Evolutionary conservation across 495 filamentous ascomycete genomes (phyloP), one percentile per base, ranked within the genome.

Genomic region (Pyronema domesticum): DNA sequence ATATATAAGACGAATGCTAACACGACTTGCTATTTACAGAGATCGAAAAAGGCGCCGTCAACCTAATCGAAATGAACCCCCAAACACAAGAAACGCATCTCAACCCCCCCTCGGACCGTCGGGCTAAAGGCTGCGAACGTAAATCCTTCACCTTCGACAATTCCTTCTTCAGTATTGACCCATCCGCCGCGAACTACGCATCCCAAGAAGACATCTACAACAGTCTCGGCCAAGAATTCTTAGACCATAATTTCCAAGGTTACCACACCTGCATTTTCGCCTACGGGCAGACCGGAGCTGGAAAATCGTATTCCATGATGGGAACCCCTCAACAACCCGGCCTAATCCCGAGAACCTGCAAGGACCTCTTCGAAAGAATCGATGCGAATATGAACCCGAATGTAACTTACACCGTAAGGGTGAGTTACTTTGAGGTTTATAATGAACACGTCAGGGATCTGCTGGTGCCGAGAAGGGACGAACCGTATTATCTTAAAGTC

Each of bases 251-350:
- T 69, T 99, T 99, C 58, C 89, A 95, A 63, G 91, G 91, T 55
- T 99, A 96, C 69, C 88, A 99, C 68, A 99, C 91, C 0, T 99
- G 91, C 65, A 96, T 99, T 57, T 96, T 99, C 64, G 93, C 91
- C 44, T 99, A 99, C 61, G 89, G 91, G 13, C 91, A 99, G 73
- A 99, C 91, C 0, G 91, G 91, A 15, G 93, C 89, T 1, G 91
- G 91, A 17, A 99, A 99, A 71, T 89, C 82, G 67, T 99, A 96
- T 69, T 95, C 91, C 14, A 96, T 99, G 93, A 99, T 99, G 91
- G 91, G 91, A 35, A 93, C 85, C 1, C 79, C 80, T 2, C 69
- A 75, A 44, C 76, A 89, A 57, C 88, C 89, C 0, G 91, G 91
- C 6, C 74, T 99, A 42, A 99, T 99, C 57, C 91, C 91, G 2